Conservation (phyloP, 495 filamentous ascomycete species). For the Talaromyces proteolyticus region DNA sequence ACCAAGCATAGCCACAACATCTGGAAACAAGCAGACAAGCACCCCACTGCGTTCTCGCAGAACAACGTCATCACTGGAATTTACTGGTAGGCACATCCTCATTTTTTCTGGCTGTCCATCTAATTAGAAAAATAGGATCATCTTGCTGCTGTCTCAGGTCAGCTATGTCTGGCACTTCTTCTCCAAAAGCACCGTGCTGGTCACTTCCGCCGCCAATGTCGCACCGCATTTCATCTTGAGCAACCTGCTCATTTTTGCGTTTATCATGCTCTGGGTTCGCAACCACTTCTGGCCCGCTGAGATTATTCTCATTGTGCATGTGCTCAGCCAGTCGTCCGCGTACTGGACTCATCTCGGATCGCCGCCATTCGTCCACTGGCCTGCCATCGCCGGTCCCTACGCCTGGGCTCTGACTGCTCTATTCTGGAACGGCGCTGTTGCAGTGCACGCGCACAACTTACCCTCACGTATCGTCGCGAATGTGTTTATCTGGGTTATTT, state of each 20-base stretch:
- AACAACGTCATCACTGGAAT: constrained; percentile 63
- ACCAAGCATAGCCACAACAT: constrained; percentile 50
- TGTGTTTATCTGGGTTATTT: constrained; percentile 76
- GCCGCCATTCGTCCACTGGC: constrained; percentile 64
- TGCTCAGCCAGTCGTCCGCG: constrained; percentile 66
- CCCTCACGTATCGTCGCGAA: constrained; percentile 74
- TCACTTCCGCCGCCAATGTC: constrained; percentile 66
- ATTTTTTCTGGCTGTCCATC: background rate
- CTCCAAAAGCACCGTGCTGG: constrained; percentile 48
- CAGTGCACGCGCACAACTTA: constrained; percentile 52
- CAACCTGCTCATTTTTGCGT: constrained; percentile 73
- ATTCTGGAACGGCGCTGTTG: constrained; percentile 83
- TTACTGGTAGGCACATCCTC: constrained; percentile 57
- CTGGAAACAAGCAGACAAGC: constrained; percentile 61
- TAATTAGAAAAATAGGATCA: constrained; percentile 44
- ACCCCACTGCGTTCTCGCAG: constrained; percentile 69
- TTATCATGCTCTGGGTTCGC: constrained; percentile 77
- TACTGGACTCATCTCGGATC: constrained; percentile 73
- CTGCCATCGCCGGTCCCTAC: constrained; percentile 69
- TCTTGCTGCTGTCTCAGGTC: constrained; percentile 68
- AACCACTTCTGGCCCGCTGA: constrained; percentile 66
- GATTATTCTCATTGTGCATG: constrained; percentile 70
- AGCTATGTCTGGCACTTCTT: constrained; percentile 75
- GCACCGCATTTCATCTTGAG: constrained; percentile 79
- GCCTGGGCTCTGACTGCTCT: constrained; percentile 80